Base-by-base conservation (phyloP, 139 green algal species). In the Coelastrella sp. region DNA sequence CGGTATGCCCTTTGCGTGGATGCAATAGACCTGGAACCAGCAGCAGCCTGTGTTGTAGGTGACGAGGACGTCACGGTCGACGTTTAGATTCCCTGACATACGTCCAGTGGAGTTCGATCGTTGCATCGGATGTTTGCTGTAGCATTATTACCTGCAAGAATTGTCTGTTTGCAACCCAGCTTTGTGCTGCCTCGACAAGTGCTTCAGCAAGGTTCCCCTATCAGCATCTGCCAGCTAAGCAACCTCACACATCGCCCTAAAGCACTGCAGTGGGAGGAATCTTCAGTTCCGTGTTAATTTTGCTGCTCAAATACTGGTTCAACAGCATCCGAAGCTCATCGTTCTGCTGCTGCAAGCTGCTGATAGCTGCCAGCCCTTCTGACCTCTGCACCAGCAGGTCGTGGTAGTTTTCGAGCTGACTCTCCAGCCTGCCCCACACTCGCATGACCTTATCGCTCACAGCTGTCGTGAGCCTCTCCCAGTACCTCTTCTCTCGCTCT, bases 211-310 rank as follows among this genome's bases (percentile, higher is more conserved):
- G 16, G 13, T 71, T 71, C 2, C 13, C 64, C 68, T 23, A 76
- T 32, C 8, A 17, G 17, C 68, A 32, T 6, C 68, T 23, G 68
- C 68, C 68, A 76, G 68, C 14, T 76, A 76, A 76, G 23, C 77
- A 81, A 60, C 68, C 74, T 16, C 84, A 58, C 47, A 60, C 73
- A 14, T 64, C 81, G 4, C 23, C 13, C 60, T 59, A 94, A 19
- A 94, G 94, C 22, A 96, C 61, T 68, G 95, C 92, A 7, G 94
- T 95, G 73, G 96, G 96, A 7, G 96, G 96, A 7, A 97, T 92
- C 65, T 95, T 89, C 65, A 98, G 88, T 84, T 97, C 95, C n/a
- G 94, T 92, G 78, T 97, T 98, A 86, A 98, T 95, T 16, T 93
- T 89, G 61, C 85, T 93, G 17, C 91, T 88, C 13, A 97, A 84